Base-by-base conservation (phyloP, 2,329 filamentous ascomycete species). In the Aspergillus costaricaensis region DNA sequence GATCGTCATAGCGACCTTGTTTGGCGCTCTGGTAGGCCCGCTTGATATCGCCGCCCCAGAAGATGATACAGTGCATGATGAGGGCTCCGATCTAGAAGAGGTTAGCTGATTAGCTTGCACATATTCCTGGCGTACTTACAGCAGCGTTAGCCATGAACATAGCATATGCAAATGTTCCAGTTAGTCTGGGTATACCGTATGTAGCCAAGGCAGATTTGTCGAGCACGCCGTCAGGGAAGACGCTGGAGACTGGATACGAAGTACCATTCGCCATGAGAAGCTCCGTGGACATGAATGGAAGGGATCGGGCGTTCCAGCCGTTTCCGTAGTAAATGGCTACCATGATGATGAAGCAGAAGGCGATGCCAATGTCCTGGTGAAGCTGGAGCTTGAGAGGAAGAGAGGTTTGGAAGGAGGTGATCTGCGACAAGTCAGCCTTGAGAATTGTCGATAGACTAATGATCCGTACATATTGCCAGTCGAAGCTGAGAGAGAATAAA, bases 391-490 rank as follows among this genome's bases (percentile, higher is more conserved):
- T 78, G 0, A 86, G 77, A 0, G 85, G 84, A 0, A 86, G 76
- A 0, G 84, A 80, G 0, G 83, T 84, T 44, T 78, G 75, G 65
- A 79, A 80, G 0, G 82, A 86, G 5, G 83, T 85, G 54, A 85
- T 83, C 80, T 85, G 63, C 2, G 5, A 36, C 54, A 64, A 12
- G 67, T 66, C 6, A 67, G n/a, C 38, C 23, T 68, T 68, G 36
- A 65, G 48, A 1, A 2, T 6, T n/a, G 64, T 65, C 12, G 62
- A 50, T 2, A 57, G 60, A 15, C 62, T 51, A n/a, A 60, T 65
- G 3, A n/a, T 23, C 6, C 54, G 64, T 66, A 66, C 62, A 12
- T 66, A 69, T 53, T 70, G 69, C 69, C 68, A 71, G 62, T 71
- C 69, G 2, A 71, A 55, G 5, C 61, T 58, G 12, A 71, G 66